Evolutionary conservation across 1,139 yeast genomes (phyloP).

Genomic region (Yamadazyma atmosphaerica): DNA sequence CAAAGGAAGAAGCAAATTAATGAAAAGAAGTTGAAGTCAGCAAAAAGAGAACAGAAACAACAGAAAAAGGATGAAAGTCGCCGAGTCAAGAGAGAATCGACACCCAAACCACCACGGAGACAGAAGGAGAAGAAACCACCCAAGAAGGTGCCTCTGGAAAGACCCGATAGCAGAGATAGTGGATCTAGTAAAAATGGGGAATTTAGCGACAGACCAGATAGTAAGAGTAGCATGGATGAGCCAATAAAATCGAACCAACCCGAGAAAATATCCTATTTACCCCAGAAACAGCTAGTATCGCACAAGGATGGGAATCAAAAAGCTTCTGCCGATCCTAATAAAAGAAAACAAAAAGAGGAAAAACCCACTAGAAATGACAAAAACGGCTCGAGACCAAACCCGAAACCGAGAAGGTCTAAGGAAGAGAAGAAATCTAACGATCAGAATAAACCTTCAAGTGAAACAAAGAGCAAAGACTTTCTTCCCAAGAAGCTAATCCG

Average conservation of each 20-base stretch:
- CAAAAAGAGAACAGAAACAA: slow-evolving; percentile 1
- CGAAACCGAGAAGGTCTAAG: too few species aligned
- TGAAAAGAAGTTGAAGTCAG: slow-evolving; percentile 1
- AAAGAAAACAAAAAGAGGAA: too few species aligned
- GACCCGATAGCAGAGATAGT: background rate
- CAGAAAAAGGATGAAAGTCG: slow-evolving; percentile 3
- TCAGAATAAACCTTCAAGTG: too few species aligned
- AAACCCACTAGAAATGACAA: too few species aligned
- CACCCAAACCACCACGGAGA: background rate
- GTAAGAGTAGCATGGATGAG: background rate
- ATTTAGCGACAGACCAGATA: background rate
- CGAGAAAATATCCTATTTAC: background rate
- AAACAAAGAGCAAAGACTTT: too few species aligned
- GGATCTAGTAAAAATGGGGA: slow-evolving; percentile 1
- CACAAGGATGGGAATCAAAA: too few species aligned
- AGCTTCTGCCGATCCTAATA: too few species aligned
- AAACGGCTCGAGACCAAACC: too few species aligned
- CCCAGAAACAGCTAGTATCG: too few species aligned
- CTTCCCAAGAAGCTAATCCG: slow-evolving; percentile 1
- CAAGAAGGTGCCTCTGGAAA: slow-evolving; percentile 1
- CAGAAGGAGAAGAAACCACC: slow-evolving; percentile 2
- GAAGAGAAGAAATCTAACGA: too few species aligned
- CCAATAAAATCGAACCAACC: too few species aligned
- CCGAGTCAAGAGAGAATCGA: slow-evolving; percentile 3
- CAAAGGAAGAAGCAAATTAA: slow-evolving; percentile 1